These are phyloP conservation scores for Adansonia digitata DNA, from an alignment of 345 rosid genomes.

Conservation along the genomic window DNA sequence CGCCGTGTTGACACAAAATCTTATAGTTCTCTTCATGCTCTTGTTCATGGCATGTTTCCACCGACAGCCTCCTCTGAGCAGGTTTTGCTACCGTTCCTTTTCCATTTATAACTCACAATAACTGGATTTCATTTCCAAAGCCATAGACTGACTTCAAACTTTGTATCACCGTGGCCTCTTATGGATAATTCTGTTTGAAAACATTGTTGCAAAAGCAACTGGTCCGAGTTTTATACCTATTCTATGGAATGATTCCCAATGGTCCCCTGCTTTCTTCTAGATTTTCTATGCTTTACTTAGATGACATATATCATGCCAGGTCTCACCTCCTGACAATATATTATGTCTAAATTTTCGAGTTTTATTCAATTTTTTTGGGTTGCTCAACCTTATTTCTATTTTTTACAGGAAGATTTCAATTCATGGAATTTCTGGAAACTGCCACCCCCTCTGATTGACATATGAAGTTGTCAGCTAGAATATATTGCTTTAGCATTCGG, in stretches of 20 bases:
- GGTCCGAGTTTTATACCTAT: background rate
- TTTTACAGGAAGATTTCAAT: conserved; percentile 80
- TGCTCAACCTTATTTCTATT: background rate
- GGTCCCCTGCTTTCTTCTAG: background rate
- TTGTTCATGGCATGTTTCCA: conserved; percentile 93
- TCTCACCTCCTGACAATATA: background rate
- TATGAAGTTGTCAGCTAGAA: conserved; percentile 25
- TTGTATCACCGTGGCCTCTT: background rate
- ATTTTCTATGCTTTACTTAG: conserved; percentile 1
- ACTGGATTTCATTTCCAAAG: background rate
- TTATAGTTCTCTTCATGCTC: conserved; percentile 69
- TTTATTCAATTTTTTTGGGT: background rate
- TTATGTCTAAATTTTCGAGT: background rate
- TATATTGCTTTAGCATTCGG: conserved; percentile 2
- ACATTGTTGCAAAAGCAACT: background rate
- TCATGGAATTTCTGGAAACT: conserved; percentile 94
- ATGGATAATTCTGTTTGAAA: background rate
- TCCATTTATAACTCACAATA: background rate
- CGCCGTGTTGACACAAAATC: conserved; percentile 78
- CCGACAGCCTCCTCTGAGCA: conserved; percentile 50
- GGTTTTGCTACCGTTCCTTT: conserved; percentile 33
- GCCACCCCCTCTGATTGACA: conserved; percentile 51
- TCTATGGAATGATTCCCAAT: background rate
- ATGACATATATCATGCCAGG: background rate
- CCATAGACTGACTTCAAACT: background rate